Conservation (phyloP, 495 filamentous ascomycete genomes). For the Pseudevernia furfuracea region DNA sequence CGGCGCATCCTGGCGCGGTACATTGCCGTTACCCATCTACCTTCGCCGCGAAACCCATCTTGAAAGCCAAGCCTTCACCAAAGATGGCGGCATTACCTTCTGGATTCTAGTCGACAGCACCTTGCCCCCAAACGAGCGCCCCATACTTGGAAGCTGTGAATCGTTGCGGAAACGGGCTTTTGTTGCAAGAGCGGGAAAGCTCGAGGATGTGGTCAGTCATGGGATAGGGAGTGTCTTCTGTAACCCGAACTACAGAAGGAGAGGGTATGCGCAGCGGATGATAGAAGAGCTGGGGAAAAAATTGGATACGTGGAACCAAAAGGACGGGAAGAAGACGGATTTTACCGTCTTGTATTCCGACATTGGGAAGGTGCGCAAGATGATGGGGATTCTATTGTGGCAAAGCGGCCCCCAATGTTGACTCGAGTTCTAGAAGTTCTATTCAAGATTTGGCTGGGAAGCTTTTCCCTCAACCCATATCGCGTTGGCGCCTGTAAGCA, state of each 20-base stretch:
- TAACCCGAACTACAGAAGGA: constrained; percentile 59
- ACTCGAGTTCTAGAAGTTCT: constrained; percentile 50
- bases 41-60: constrained; percentile 70
- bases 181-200: constrained; percentile 38
- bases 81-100: constrained; percentile 66
- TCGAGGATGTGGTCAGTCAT: constrained; percentile 63
- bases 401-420: neutral
- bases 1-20: constrained; percentile 62
- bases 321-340: constrained; percentile 36
- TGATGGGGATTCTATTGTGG: neutral
- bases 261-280: constrained; percentile 73
- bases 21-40: constrained; percentile 60
- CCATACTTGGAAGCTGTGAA: constrained; percentile 76
- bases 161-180: constrained; percentile 69
- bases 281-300: constrained; percentile 47
- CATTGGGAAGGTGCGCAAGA: constrained; percentile 63
- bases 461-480: constrained; percentile 66
- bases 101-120: constrained; percentile 72
- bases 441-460: constrained; percentile 73
- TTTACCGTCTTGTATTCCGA: constrained; percentile 86
- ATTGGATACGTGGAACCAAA: constrained; percentile 45
- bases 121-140: constrained; percentile 42
- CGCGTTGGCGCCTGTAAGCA: constrained; percentile 44
- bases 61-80: constrained; percentile 54
- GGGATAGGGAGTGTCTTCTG: constrained; percentile 86